Conservation (phyloP, 2,329 filamentous ascomycete genomes). For the Parascedosporium putredinis region DNA sequence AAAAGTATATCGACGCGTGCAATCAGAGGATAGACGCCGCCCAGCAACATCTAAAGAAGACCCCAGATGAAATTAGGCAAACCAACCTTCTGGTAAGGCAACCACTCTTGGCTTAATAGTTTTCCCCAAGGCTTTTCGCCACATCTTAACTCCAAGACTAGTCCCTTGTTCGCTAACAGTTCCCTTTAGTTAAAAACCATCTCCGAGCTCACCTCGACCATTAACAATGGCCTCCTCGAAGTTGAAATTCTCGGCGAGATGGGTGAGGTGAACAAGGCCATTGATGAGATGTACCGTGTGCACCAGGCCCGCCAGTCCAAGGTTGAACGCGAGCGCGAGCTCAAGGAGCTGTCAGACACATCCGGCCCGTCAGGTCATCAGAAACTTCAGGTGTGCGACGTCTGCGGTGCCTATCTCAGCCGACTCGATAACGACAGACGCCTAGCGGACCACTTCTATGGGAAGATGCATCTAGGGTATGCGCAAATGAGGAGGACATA, state of each 20-base stretch:
- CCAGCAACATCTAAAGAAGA: slow-evolving; percentile 88
- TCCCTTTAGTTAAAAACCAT: slow-evolving; percentile 60
- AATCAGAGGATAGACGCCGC: slow-evolving; percentile 87
- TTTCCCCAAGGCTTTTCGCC: too few species aligned
- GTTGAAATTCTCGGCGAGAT: slow-evolving; percentile 76
- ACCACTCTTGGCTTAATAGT: slow-evolving; percentile 18
- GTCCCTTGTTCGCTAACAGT: slow-evolving; percentile 9
- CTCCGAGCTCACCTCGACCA: slow-evolving; percentile 64
- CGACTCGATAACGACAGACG: slow-evolving; percentile 89
- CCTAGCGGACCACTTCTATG: slow-evolving; percentile 94
- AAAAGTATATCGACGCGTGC: slow-evolving; percentile 94
- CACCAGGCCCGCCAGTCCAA: slow-evolving; percentile 72
- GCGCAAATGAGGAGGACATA: slow-evolving; percentile 95
- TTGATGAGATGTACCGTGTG: slow-evolving; percentile 82
- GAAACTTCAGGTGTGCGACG: slow-evolving; percentile 96
- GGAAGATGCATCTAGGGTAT: slow-evolving; percentile 98
- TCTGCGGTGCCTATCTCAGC: slow-evolving; percentile 89
- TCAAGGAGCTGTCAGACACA: slow-evolving; percentile 85
- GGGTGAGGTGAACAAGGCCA: slow-evolving; percentile 67
- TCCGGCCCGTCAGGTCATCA: slow-evolving; percentile 90
- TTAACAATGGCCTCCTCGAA: slow-evolving; percentile 75
- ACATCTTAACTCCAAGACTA: neutral
- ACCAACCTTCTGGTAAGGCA: slow-evolving; percentile 65
- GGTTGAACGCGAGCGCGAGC: slow-evolving; percentile 72
- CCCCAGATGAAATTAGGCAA: slow-evolving; percentile 91